Base-by-base conservation (phyloP, 176 grass and related monocot genomes). In the Calamus simplicifolius region DNA sequence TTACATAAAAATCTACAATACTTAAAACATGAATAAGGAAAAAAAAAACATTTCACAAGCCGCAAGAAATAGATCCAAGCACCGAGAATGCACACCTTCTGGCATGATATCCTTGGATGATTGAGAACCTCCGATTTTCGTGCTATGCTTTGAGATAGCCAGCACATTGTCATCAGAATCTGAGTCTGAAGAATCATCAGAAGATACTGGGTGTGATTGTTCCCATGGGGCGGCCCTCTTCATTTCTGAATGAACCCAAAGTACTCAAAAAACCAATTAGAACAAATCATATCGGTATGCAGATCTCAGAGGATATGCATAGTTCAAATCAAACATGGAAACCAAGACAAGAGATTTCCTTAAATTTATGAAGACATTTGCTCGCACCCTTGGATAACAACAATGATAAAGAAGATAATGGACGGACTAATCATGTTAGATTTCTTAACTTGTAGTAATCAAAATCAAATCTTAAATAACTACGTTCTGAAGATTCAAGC, bases 171-270 rank as follows among this genome's bases (percentile, higher is more conserved):
- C 70, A 2, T 80, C 84, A 14, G 92, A 91, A 58, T 85, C 75
- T 17, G 87, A 88, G 66, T 63, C 77, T 51, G 75, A 61, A 5
- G 78, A 82, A 19, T 80, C 81, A 23, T 72, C 78, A 30, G 80
- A 90, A 57, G 80, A 90, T 25, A 73, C 16, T 0, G 50, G 61
- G 10, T 56, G 18, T 1, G 73, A 77, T 16, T 88, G 70, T 66
- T 65, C 75, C 66, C 59, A 74, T 63, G 77, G 73, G 50, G 72
- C 84, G 51, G 87, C 60, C 79, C 87, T 85, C 78, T 97, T 91
- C 93, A 97, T 97, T 43, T 43, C 35, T 43, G 35, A 43, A 43
- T 43, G 35, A 43, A 12, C 35, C 35, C 35, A 43, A 43, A 43
- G 6, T 35, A 7, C 31, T 35, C 8, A 35, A 43, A 43, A 43